A percentile compares a stretch with the other conserved stretches of the same genome.
These are phyloP conservation scores for Exophiala dermatitidis DNA, from an alignment of 2,329 filamentous ascomycete genomes.

Conservation along the genomic window DNA sequence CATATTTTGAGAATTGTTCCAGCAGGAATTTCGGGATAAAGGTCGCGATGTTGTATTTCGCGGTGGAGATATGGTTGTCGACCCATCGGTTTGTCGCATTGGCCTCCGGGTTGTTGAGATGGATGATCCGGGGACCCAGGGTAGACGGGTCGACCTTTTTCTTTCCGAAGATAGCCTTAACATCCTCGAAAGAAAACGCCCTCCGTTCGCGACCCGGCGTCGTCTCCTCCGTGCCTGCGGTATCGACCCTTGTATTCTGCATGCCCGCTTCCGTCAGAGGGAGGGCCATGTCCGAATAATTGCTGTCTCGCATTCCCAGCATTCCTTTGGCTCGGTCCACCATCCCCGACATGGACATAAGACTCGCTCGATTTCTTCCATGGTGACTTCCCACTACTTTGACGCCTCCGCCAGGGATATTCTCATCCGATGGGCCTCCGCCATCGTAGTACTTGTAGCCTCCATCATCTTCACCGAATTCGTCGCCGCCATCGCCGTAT, in stretches of 20 bases:
- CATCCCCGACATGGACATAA: conserved; percentile 75
- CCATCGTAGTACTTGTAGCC: conserved; percentile 65
- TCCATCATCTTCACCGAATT: conserved; percentile 71
- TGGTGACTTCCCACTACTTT: conserved; percentile 22
- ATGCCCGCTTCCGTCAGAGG: conserved; percentile 74
- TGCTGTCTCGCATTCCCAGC: conserved; percentile 69
- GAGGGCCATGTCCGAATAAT: conserved; percentile 97
- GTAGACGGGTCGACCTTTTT: conserved; percentile 82
- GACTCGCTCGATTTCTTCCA: conserved; percentile 70
- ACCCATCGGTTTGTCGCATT: conserved; percentile 85
- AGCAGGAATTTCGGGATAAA: conserved; percentile 96
- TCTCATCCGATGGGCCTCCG: conserved; percentile 53
- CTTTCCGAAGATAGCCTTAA: conserved; percentile 88
- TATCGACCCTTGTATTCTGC: conserved; percentile 42
- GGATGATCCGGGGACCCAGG: conserved; percentile 82
- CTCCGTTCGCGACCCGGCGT: conserved; percentile 45
- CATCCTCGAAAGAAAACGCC: conserved; percentile 63
- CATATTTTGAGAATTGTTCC: conserved; percentile 98
- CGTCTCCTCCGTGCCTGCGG: conserved; percentile 37
- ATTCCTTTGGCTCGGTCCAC: conserved; percentile 83
- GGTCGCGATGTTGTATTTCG: conserved; percentile 90
- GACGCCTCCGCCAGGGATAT: conserved; percentile 38
- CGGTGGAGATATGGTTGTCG: conserved; percentile 94
- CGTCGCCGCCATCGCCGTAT: conserved; percentile 76
- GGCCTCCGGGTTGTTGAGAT: conserved; percentile 91